phyloP scores from a whole-genome alignment of 257 asterid species.

The Solanum gracilifrons region DNA sequence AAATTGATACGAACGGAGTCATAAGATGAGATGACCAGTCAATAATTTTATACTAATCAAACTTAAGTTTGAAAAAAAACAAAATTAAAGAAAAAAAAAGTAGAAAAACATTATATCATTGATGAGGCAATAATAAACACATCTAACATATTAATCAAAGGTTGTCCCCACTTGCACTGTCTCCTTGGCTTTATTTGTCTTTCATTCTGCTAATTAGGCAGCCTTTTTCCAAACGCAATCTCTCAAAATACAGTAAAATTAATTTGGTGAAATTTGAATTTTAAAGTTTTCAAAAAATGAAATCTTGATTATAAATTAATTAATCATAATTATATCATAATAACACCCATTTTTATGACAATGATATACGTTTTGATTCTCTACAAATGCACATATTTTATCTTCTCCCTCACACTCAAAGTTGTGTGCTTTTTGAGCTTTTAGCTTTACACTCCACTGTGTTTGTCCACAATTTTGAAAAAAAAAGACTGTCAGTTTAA shows the following conservation, averaged over 20 bases:
- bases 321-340: not conserved
- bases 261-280: not conserved
- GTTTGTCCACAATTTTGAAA: not conserved
- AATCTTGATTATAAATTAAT: not conserved
- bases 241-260: not conserved
- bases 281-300: not conserved
- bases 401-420: constrained; percentile 5
- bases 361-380: not conserved
- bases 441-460: not conserved
- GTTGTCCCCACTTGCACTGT: not conserved
- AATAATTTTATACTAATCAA: not conserved
- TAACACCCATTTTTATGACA: not conserved
- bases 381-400: not conserved
- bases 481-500: not conserved
- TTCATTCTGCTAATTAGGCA: not conserved
- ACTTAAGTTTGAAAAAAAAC: not conserved
- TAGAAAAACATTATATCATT: not conserved
- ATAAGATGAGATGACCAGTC: not conserved
- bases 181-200: not conserved
- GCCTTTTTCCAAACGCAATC: not conserved
- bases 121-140: not conserved
- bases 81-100: not conserved
- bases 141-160: not conserved
- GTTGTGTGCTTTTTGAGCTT: not conserved
- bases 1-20: too few species aligned